Evolutionary conservation across 129 eudicot genomes (phyloP), one percentile per base, ranked within the genome.

Genomic region (Calendula officinalis): DNA sequence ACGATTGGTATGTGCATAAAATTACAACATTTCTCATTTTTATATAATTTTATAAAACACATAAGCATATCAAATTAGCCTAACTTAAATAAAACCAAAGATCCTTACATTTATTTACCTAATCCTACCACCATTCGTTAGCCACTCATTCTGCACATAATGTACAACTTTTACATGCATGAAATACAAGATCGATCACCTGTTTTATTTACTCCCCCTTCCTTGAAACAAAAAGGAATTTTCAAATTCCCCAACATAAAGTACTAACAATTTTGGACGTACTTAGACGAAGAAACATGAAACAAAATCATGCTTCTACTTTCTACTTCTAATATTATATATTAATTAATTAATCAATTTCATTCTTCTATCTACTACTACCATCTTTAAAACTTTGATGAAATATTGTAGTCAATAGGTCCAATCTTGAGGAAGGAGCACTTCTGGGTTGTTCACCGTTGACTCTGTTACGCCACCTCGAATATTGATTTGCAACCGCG

Each of bases 361-460:
- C 10, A 12, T 1, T 37, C 30, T 65, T 17, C 60, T 56, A 59
- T 41, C 68, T 13, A 54, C 66, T 27, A 62, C 66, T 34, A 9
- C 34, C 8, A 8, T 17, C 30, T 22, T 22, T 22, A 22, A 22
- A 3, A 16, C 7, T 41, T 59, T 13, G 34, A 33, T 7, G 30
- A 22, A 22, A 6, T 51, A 60, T 5, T 22, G 55, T 3, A 35
- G 35, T 83, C 54, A 88, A 47, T 84, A 88, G 45, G 89, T 88
- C 96, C 96, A 88, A 13, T 88, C 96, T 58, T 74, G 86, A 14
- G 96, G 96, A 7, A 82, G 89, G 36, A 70, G 64, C 39, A 73
- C 15, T 10, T 80, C 89, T 0, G 78, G 78, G 52, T 67, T 68
- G 48, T 58, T 60, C 76, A 66, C 27, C 43, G 53, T 34, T 33